Conservation (phyloP, 208 protist species). For the Wallacemonas rigidus region DNA sequence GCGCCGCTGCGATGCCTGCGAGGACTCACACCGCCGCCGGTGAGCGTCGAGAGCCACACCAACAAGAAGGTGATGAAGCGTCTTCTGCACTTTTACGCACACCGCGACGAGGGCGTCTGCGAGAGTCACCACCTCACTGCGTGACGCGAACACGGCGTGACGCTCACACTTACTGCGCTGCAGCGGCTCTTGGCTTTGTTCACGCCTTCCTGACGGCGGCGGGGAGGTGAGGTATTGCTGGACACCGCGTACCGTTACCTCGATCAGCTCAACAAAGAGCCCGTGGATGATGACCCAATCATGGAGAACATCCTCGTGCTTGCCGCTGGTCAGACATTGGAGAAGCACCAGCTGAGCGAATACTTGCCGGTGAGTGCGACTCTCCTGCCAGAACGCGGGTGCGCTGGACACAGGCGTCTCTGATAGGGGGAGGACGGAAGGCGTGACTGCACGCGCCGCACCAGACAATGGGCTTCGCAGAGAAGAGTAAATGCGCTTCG, state of each 20-base stretch:
- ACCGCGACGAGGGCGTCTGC: constrained; percentile 52
- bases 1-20: neutral
- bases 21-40: constrained; percentile 5
- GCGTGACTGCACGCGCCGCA: too few species aligned
- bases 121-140: constrained; percentile 21
- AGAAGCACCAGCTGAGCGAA: constrained; percentile 31
- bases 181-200: too few species aligned
- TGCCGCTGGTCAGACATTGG: constrained; percentile 66
- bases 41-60: constrained; percentile 47
- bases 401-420: too few species aligned
- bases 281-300: constrained; percentile 47
- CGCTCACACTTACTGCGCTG: too few species aligned
- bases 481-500: neutral
- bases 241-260: neutral
- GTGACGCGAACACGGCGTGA: neutral
- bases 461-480: neutral
- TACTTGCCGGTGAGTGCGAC: too few species aligned
- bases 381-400: too few species aligned
- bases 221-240: neutral
- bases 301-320: constrained; percentile 46
- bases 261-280: constrained; percentile 14
- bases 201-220: too few species aligned
- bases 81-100: constrained; percentile 60
- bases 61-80: constrained; percentile 49
- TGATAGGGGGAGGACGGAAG: too few species aligned